phyloP scores from a whole-genome alignment of 805 yeast species.

The Nakazawaea molendinolei region DNA sequence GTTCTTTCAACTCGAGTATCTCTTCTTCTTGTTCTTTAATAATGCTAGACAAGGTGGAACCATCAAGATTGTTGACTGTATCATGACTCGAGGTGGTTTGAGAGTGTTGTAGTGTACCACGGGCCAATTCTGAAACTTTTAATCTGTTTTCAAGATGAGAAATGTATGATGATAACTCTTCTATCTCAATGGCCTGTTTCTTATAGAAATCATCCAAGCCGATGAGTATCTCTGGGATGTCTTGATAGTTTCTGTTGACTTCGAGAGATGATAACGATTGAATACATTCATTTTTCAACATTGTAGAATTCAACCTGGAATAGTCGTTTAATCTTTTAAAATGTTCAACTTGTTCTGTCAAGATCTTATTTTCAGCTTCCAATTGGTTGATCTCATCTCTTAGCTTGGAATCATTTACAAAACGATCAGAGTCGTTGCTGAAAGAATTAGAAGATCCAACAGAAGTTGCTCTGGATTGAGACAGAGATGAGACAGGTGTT shows the following conservation, averaged over 20 bases:
- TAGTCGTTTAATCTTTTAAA: slow-evolving; percentile 53
- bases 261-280: slow-evolving; percentile 48
- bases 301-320: slow-evolving; percentile 28
- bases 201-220: slow-evolving; percentile 43
- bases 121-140: slow-evolving; percentile 15
- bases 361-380: slow-evolving; percentile 53
- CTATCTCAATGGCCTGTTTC: slow-evolving; percentile 42
- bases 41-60: slow-evolving; percentile 16
- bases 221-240: slow-evolving; percentile 30
- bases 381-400: slow-evolving; percentile 35
- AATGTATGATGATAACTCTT: slow-evolving; percentile 55
- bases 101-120: neutral
- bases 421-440: neutral
- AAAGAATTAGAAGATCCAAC: neutral
- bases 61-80: neutral
- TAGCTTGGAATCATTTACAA: slow-evolving; percentile 6
- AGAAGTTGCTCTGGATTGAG: slow-evolving; percentile 2
- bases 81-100: slow-evolving; percentile 5
- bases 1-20: slow-evolving; percentile 54
- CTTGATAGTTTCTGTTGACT: slow-evolving; percentile 14
- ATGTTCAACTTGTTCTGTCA: slow-evolving; percentile 66
- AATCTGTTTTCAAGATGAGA: slow-evolving; percentile 52
- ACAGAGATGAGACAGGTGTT: slow-evolving; percentile 1
- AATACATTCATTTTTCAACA: slow-evolving; percentile 51
- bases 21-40: slow-evolving; percentile 62